Evolutionary conservation across 2,329 filamentous ascomycete genomes (phyloP), one percentile per base, ranked within the genome.

Genomic region (Colletotrichum abscissum): DNA sequence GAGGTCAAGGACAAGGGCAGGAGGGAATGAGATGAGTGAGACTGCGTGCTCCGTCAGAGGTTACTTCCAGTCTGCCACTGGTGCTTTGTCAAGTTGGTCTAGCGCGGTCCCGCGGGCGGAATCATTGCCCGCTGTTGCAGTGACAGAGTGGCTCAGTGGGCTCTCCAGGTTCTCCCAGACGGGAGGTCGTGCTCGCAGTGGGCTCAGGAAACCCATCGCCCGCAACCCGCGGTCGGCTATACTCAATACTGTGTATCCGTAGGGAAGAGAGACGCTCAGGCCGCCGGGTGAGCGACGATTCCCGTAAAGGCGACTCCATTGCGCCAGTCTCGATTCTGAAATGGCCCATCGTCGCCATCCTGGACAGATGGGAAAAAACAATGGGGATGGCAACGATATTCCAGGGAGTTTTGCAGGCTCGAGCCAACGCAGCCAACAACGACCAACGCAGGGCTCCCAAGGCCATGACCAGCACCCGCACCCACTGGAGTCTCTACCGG

Each of bases 241-340:
- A 16, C 3, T 38, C n/a, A 14, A 19, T 33, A 57, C 16, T 49
- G 42, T 49, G 42, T 9, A 49, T n/a, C 19, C 5, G 16, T 49
- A 49, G 7, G 19, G 42, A 42, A 24, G 16, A 33, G 46, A 55
- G 14, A 52, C 60, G 70, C 70, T 73, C 70, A 73, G 70, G 67
- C 70, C 70, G 67, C 55, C 60, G 60, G 70, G 70, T 70, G 67
- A 73, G 67, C 70, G 70, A 70, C 70, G 70, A 65, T 73, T 70
- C 66, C 66, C 60, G 67, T 59, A 64, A 64, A 49, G 42, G 65
- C 54, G 59, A 42, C 63, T 64, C 57, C 54, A 54, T 69, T 55
- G 49, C 55, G 65, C 49, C 12, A 63, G 42, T 64, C 35, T 49
- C 19, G n/a, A 49, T 49, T 49, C 19, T 49, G 6, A 49, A 49